Base-by-base conservation (phyloP, 2,329 filamentous ascomycete genomes). In the Cytospora paraplurivora region DNA sequence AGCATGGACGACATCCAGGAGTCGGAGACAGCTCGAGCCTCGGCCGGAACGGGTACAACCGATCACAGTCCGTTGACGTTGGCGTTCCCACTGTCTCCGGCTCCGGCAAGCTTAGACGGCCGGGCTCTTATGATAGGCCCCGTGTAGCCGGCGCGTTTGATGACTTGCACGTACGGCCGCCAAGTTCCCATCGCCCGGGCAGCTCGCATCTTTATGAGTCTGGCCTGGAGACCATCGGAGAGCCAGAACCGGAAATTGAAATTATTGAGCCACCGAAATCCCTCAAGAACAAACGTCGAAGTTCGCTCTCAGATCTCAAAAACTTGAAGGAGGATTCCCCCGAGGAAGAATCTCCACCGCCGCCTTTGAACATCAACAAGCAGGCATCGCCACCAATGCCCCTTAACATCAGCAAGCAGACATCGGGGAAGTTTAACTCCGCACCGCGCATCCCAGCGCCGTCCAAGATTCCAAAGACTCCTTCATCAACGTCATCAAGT, bases 291-390 rank as follows among this genome's bases (percentile, higher is more conserved):
- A 97, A 96, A 79, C 85, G 94, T 62, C 88, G 94, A 73, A 97
- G 93, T 77, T 97, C 93, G 33, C 78, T 98, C 50, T 97, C 93
- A 5, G 94, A 98, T 74, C 81, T 98, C 55, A 90, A 67, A 68
- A 69, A 67, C 19, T 79, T 91, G 19, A 88, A 94, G 76, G 83
- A 82, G 49, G 82, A 85, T 62, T 81, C 88, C 10, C 83, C 79
- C 12, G 75, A 88, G 0, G 78, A 76, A 71, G 80, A 74, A 71
- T 63, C 70, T 41, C 69, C 76, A 10, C 68, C 79, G 15, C 80
- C 82, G 72, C 82, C 83, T 3, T 74, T 86, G 27, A 81, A 81
- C 67, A 74, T 81, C 68, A 79, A 27, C 12, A 75, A 88, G 0
- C 78, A 76, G 71, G 80, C 73, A 71, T 63, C 70, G 38, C 69